Evolutionary conservation across 75 land plant species (phyloP), one percentile per base, ranked within the genome.

Genomic region (Gnetum montanum): DNA sequence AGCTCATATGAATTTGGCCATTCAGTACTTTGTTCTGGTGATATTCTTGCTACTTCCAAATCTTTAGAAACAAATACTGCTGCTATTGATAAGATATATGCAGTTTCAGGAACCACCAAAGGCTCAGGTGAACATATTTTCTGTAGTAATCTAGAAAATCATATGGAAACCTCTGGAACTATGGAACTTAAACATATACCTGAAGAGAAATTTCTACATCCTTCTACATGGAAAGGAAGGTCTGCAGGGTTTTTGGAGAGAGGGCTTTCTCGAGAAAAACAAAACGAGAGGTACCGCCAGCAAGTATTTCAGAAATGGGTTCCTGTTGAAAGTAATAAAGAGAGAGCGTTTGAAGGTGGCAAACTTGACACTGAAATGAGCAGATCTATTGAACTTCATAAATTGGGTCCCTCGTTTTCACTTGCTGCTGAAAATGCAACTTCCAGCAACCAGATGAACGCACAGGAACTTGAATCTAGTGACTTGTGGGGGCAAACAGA

Each of bases 241-340:
- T 13, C 48, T 18, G 7, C 22, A 20, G 3, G 25, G 23, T 13
- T 46, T 16, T 2, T 11, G 8, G 48, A 16, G 16, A 46, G 16
- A 15, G 48, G 48, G 48, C 0, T 46, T 18, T 46, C 48, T 46
- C 23, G 22, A 20, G 48, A 46, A 46, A 46, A 16, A 18, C 19
- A 46, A 22, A 18, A 46, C 23, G 48, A 18, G 22, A 46, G 22
- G 23, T 25, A 18, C 23, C 48, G 1, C 22, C 48, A 46, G 23
- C 48, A 46, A 11, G 48, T 46, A 20, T 13, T 25, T 36, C 59
- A 75, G 65, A 69, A 65, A 31, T 64, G 72, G 78, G 35, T 64
- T 31, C 61, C 68, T 55, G 51, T 75, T 62, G 66, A 37, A 28
- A 36, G 20, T 6, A 58, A 66, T 24, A 55, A 46, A 55, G 27